These are phyloP conservation scores for Colletotrichum sansevieriae DNA, from an alignment of 2,329 filamentous ascomycete genomes.

Conservation along the genomic window DNA sequence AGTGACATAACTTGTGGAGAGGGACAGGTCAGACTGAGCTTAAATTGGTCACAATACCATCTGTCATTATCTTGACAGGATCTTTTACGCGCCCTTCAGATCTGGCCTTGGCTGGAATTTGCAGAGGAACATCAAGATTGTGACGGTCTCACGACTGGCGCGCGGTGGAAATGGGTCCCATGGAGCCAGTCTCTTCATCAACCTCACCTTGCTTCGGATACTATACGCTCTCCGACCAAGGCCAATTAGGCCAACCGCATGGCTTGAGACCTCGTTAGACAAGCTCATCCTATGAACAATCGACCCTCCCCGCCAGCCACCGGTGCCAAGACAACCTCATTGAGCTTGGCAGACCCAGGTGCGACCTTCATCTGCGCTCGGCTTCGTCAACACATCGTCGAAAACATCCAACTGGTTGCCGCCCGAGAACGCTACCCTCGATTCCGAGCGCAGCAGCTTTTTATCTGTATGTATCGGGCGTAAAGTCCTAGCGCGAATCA, in stretches of 20 bases:
- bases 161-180: neutral
- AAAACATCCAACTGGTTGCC: conserved; percentile 25
- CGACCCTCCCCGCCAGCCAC: conserved; percentile 4
- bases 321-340: conserved; percentile 30
- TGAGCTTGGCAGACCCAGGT: conserved; percentile 25
- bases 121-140: neutral
- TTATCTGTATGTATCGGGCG: conserved; percentile 15
- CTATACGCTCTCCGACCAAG: neutral
- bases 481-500: conserved; percentile 14
- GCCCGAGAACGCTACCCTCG: neutral
- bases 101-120: conserved; percentile 6
- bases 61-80: conserved; percentile 3
- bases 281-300: neutral
- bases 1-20: conserved; percentile 36
- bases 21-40: neutral
- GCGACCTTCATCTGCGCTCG: conserved; percentile 4
- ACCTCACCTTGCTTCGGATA: neutral
- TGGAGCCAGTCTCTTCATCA: neutral
- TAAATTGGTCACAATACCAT: conserved; percentile 8
- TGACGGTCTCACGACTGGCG: neutral
- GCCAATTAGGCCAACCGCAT: neutral
- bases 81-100: neutral
- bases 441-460: conserved; percentile 18
- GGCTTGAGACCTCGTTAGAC: conserved; percentile 21
- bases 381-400: conserved; percentile 21